Conservation (phyloP, 192 early-diverging fungal species). For the Phycomyces nitens region DNA sequence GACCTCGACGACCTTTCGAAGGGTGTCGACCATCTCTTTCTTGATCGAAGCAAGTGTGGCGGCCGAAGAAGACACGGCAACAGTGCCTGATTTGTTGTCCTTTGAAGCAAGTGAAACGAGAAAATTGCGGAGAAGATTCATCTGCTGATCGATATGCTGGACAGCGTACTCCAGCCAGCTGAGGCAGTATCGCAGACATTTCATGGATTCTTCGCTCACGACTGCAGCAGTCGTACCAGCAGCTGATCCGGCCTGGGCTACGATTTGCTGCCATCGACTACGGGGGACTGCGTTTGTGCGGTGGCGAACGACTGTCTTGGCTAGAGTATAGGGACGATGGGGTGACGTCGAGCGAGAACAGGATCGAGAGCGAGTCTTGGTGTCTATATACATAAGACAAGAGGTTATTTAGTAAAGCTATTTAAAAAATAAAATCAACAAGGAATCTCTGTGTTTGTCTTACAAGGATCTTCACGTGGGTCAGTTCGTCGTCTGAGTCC, state of each 20-base stretch:
- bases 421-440: too few relatives aligned
- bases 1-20: conserved; percentile 83
- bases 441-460: neutral
- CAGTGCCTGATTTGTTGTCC: conserved; percentile 3
- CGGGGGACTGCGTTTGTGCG: conserved; percentile 20
- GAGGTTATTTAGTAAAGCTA: too few relatives aligned
- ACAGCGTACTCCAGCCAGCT: conserved; percentile 83
- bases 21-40: conserved; percentile 78
- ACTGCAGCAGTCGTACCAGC: conserved; percentile 69
- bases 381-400: conserved; percentile 5
- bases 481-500: conserved; percentile 14
- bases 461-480: conserved; percentile 17
- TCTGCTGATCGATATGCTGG: conserved; percentile 67
- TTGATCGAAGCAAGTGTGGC: conserved; percentile 55
- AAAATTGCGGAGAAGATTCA: conserved; percentile 55
- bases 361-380: conserved; percentile 13
- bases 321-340: conserved; percentile 28
- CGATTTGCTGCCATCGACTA: conserved; percentile 58
- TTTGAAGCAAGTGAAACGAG: conserved; percentile 43
- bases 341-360: conserved; percentile 38
- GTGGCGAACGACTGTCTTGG: conserved; percentile 18
- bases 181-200: conserved; percentile 83
- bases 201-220: conserved; percentile 84
- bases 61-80: conserved; percentile 30
- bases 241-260: conserved; percentile 54